Base-by-base conservation (phyloP, 768 basidiomycete genomes). In the Tylopilus balloui region DNA sequence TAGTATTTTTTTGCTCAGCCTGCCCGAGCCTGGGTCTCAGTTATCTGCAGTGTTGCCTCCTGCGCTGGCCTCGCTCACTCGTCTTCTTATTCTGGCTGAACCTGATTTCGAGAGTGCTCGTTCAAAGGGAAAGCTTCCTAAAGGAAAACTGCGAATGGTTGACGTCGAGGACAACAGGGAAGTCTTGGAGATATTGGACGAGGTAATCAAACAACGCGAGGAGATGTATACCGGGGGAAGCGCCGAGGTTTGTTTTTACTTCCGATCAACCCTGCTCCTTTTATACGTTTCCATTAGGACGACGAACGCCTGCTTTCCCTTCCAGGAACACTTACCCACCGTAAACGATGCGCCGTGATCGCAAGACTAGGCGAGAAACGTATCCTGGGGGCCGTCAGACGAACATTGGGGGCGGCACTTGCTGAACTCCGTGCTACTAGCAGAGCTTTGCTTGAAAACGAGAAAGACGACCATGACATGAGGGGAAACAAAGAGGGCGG, bases 291-390 rank as follows among this genome's bases (percentile, higher is more conserved):
- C 31, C 17, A 2, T 40, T 62, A 82, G 71, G 80, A 83, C 36
- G 82, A 87, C 45, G 72, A 74, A 48, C 47, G 51, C 11, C 65
- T 82, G 5, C 65, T 76, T 17, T 53, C 51, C 13, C 41, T 48
- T 14, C 20, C 34, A 8, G 48, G 48, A 8, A 48, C 47, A n/a
- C 61, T 78, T 2, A 47, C 73, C 4, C 48, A 70, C 45, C 80
- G 81, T 55, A 77, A 73, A 58, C 72, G 71, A 50, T 73, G 83
- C 50, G 91, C 92, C 1, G 61, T 84, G 8, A 69, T 87, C 39
- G 88, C 92, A 12, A 77, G 92, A 29, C 63, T 89, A 10, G 88
- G 88, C 4, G 92, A 94, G 71, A 92, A 92, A 69, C 69, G 77
- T 20, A 81, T 92, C 12, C 59, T 93, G 46, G 60, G 58, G 3